Conservation (phyloP, 352 stramenopile species). For the Phytophthora pistaciae region DNA sequence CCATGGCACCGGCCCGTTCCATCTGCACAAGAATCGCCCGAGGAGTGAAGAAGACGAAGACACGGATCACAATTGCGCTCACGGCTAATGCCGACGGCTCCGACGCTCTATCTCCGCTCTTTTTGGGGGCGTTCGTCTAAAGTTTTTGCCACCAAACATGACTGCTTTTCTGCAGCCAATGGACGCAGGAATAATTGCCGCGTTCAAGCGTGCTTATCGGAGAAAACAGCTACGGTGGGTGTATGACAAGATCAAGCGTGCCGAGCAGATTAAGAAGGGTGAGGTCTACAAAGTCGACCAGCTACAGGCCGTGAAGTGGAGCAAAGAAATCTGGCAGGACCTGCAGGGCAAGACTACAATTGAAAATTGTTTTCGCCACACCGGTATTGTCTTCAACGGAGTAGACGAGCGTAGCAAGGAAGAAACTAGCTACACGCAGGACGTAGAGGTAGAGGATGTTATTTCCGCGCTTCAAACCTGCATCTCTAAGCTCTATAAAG, state of each 20-base stretch:
- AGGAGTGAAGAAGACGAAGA: slow-evolving; percentile 18
- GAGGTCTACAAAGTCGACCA: not conserved
- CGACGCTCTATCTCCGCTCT: not conserved
- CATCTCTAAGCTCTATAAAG: not conserved
- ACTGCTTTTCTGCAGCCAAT: slow-evolving; percentile 7
- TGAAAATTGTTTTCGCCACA: slow-evolving; percentile 21
- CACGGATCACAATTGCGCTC: slow-evolving; percentile 9
- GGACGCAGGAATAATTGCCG: slow-evolving; percentile 13
- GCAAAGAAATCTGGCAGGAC: not conserved
- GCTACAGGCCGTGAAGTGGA: too few species aligned
- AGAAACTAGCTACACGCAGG: not conserved
- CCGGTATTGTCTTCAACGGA: slow-evolving; percentile 12
- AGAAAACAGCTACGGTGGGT: slow-evolving; percentile 1
- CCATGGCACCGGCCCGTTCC: slow-evolving; percentile 2
- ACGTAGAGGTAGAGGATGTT: slow-evolving; percentile 10
- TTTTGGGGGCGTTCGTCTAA: slow-evolving; percentile 5
- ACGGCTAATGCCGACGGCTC: slow-evolving; percentile 20
- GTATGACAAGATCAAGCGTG: slow-evolving; percentile 10
- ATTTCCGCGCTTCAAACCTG: slow-evolving; percentile 6
- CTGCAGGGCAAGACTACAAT: not conserved
- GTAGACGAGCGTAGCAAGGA: not conserved
- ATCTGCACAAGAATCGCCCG: slow-evolving; percentile 2
- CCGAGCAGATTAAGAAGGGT: not conserved
- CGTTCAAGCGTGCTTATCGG: slow-evolving; percentile 13
- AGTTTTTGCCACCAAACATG: slow-evolving; percentile 12